These are phyloP conservation scores for Biscogniauxia sp. DNA, from an alignment of 2,329 filamentous ascomycete genomes.

Conservation along the genomic window DNA sequence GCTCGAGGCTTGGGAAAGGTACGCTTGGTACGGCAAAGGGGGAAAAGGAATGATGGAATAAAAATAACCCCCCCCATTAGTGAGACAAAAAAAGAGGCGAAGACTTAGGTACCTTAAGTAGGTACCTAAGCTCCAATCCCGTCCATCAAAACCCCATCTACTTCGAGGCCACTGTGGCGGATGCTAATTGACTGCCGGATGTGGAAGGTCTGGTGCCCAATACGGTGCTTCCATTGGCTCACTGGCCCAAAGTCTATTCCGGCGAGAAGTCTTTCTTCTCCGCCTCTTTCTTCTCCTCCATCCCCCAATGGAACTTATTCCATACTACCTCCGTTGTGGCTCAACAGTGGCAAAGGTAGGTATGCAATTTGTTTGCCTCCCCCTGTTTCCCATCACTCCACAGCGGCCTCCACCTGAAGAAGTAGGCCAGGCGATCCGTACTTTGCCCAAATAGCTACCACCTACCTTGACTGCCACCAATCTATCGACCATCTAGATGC, in stretches of 20 bases:
- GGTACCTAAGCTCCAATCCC: not conserved
- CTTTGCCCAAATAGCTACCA: not conserved
- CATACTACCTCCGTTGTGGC: not conserved
- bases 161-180: conserved; percentile 20
- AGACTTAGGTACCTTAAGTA: not conserved
- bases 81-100: not conserved
- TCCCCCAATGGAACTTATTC: too few relatives aligned
- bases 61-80: too few relatives aligned
- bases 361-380: not conserved
- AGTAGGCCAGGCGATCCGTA: not conserved
- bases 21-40: too few relatives aligned
- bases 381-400: not conserved
- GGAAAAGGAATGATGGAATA: too few relatives aligned
- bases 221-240: conserved; percentile 24
- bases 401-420: not conserved
- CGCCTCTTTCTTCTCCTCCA: too few relatives aligned
- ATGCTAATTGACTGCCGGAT: conserved; percentile 26
- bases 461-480: not conserved
- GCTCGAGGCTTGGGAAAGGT: too few relatives aligned
- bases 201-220: conserved; percentile 25
- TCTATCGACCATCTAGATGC: not conserved
- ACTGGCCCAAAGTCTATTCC: conserved; percentile 6
- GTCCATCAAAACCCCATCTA: conserved; percentile 7
- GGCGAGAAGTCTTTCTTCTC: conserved; percentile 15
- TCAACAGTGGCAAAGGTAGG: not conserved